These are phyloP conservation scores for Rosa lucieae DNA, from an alignment of 306 rosid species.

Conservation along the genomic window DNA sequence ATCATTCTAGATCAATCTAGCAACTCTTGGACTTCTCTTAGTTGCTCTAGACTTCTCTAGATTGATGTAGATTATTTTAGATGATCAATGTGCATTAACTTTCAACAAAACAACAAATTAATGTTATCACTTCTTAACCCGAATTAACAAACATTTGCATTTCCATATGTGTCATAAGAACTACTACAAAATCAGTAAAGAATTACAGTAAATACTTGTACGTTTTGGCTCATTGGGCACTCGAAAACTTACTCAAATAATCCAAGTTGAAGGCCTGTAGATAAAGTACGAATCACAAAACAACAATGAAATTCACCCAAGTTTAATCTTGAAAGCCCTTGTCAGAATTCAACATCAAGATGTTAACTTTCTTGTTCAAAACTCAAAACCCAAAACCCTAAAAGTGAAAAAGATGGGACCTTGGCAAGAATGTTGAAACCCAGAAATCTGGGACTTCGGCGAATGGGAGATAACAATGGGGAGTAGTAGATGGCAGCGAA, in stretches of 20 bases:
- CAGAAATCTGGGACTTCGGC: too few species aligned
- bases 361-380: neutral
- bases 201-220: neutral
- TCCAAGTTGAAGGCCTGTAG: neutral
- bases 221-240: neutral
- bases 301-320: neutral
- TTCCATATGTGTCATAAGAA: neutral
- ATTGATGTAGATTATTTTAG: too few species aligned
- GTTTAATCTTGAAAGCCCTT: neutral
- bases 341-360: neutral
- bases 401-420: neutral
- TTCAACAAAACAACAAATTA: neutral
- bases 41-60: too few species aligned
- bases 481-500: too few species aligned
- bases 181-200: neutral
- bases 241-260: slow-evolving; percentile 3
- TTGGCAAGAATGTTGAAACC: too few species aligned
- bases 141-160: neutral
- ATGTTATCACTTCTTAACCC: neutral
- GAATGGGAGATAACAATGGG: too few species aligned
- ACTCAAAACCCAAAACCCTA: neutral
- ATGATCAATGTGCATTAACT: too few species aligned
- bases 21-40: too few species aligned
- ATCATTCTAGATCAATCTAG: too few species aligned
- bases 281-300: neutral